Evolutionary conservation across 2,329 filamentous ascomycete genomes (phyloP), one percentile per base, ranked within the genome.

Genomic region (Aspergillus ibericus): DNA sequence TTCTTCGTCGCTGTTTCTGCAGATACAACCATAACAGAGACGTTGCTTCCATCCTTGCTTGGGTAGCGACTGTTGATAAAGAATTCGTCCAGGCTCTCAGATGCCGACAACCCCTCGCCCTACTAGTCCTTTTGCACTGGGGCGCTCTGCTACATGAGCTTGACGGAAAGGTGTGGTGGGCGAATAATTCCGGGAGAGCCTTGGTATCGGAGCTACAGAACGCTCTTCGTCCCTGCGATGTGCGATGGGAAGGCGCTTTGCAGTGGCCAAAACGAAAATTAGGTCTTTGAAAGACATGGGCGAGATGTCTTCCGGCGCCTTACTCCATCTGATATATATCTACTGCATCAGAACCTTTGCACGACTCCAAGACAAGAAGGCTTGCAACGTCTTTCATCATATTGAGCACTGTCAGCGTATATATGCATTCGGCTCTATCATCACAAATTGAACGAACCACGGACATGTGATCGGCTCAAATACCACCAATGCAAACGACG

Each of bases 121-220:
- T 76, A 9, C 53, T 76, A 38, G 68, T 74, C 22, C 66, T 75
- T 10, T 69, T 73, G 68, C 69, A 76, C 48, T 76, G 73, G 73
- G 73, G 70, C 1, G 71, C 72, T 10, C 42, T 75, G 4, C 62
- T 76, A 1, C 67, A 67, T 6, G 63, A 71, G 42, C 61, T 75
- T 20, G 66, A 75, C 62, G 69, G 66, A 5, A 62, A 63, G 18
- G 59, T 68, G 49, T 75, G 73, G 73, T 75, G 73, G 73, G 71
- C 72, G n/a, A 65, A 64, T 18, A 67, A 68, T 9, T 73, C 73
- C 4, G 73, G 71, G 1, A 65, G 63, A 13, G 69, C 67, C 7
- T 56, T 74, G 15, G 64, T 73, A 3, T 65, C 66, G 4, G 72
- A 74, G 35, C 49, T 74, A 25, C 55, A 69, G 40, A 56, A 49